Evolutionary conservation across 192 early-diverging fungal genomes (phyloP).

Genomic region (Gigaspora rosea): DNA sequence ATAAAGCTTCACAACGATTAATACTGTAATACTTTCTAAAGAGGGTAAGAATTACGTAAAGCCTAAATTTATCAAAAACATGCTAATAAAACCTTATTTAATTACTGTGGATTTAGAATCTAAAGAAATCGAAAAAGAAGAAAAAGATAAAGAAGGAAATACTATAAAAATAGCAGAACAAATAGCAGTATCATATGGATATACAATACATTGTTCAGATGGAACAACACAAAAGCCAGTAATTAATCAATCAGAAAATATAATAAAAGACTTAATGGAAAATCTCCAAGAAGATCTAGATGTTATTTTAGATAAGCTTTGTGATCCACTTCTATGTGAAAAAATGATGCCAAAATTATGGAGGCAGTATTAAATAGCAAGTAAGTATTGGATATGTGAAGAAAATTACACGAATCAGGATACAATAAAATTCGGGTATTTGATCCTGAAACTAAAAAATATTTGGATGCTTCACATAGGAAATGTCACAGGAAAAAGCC

Average conservation of each 20-base stretch:
- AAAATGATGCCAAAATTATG: constrained; percentile 23
- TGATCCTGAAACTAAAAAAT: constrained; percentile 26
- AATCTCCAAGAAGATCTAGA: constrained; percentile 26
- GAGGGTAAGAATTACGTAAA: constrained; percentile 21
- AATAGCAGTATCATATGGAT: constrained; percentile 25
- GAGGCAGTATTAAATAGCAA: constrained; percentile 14
- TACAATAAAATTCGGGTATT: constrained; percentile 27
- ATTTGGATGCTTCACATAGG: constrained; percentile 21
- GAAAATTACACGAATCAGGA: constrained; percentile 21
- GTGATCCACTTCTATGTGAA: constrained; percentile 9
- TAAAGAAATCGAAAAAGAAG: constrained; percentile 5
- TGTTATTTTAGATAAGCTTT: constrained; percentile 31
- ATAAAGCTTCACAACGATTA: not conserved
- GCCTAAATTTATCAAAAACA: constrained; percentile 24
- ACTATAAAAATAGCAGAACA: constrained; percentile 28
- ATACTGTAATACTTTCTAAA: not conserved
- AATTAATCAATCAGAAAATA: constrained; percentile 26
- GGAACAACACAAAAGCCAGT: constrained; percentile 18
- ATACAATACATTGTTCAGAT: constrained; percentile 25
- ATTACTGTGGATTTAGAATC: constrained; percentile 22
- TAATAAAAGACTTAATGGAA: constrained; percentile 28
- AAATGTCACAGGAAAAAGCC: not conserved
- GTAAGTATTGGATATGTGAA: constrained; percentile 20
- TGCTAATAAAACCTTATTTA: constrained; percentile 28
- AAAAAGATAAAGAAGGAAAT: constrained; percentile 29